Percentiles rank a stretch among this genome's conserved stretches.
These are phyloP conservation scores for Aspergillus heteromorphus DNA, from an alignment of 495 filamentous ascomycete species.

Conservation along the genomic window DNA sequence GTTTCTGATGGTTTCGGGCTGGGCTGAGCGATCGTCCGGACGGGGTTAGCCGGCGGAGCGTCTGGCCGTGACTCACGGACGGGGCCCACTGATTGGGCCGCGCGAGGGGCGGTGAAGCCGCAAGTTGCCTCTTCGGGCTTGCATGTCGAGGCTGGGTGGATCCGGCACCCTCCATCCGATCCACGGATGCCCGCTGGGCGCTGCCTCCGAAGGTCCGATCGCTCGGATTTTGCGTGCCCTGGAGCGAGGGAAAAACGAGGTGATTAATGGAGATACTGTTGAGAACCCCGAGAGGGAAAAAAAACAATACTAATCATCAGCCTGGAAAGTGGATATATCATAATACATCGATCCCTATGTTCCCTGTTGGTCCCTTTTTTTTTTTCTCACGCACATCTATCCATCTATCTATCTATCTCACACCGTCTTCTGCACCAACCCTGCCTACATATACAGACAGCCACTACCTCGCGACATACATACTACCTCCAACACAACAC, in stretches of 20 bases:
- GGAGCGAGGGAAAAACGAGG: constrained; percentile 3
- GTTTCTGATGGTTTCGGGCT: no score
- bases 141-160: not conserved
- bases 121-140: not conserved
- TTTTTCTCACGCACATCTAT: constrained; percentile 1
- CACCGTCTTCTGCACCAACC: not conserved
- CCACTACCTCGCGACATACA: not conserved
- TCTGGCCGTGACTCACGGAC: constrained; percentile 9
- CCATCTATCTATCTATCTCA: not conserved
- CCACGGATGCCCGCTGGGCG: constrained; percentile 7
- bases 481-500: constrained; percentile 1
- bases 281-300: constrained; percentile 3
- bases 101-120: constrained; percentile 7
- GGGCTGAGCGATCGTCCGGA: constrained; percentile 2
- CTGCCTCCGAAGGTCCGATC: constrained; percentile 11
- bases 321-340: constrained; percentile 17
- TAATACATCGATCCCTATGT: constrained; percentile 4
- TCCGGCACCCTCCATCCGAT: constrained; percentile 9
- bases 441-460: not conserved
- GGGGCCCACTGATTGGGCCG: not conserved
- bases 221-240: constrained; percentile 9
- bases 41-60: constrained; percentile 2
- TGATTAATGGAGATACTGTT: constrained; percentile 1
- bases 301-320: constrained; percentile 10
- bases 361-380: constrained; percentile 5